Percentiles rank a stretch among this genome's conserved stretches.
These are phyloP conservation scores for Heritiera fomes DNA, from an alignment of 345 rosid genomes.

Conservation along the genomic window DNA sequence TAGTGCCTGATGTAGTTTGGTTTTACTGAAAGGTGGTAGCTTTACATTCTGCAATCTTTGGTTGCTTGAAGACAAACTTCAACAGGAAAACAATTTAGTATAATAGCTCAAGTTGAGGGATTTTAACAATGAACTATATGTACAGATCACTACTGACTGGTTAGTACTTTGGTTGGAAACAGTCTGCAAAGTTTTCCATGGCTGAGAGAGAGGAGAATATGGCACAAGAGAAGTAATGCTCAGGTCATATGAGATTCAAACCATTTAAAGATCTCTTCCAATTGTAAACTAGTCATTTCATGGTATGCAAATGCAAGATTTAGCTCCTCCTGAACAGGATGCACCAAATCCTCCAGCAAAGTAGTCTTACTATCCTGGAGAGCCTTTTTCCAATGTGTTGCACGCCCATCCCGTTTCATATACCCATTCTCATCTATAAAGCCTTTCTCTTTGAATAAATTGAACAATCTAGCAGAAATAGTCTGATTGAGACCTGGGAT, in stretches of 20 bases:
- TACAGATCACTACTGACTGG: background rate
- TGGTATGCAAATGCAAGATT: conserved; percentile 92
- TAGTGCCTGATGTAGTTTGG: background rate
- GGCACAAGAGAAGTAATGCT: background rate
- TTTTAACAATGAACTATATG: background rate
- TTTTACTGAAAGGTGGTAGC: background rate
- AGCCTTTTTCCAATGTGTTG: conserved; percentile 63
- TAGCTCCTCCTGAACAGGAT: conserved; percentile 81
- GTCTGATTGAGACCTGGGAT: conserved; percentile 53
- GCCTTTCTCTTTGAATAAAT: conserved; percentile 52
- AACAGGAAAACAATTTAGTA: background rate
- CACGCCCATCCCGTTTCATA: conserved; percentile 78
- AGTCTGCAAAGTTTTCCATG: background rate
- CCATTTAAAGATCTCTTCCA: conserved; percentile 83
- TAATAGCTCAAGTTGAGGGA: conserved; percentile 1
- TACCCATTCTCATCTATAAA: conserved; percentile 70
- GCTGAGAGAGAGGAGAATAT: background rate
- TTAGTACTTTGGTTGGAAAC: background rate
- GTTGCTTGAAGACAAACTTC: background rate
- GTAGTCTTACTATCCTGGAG: conserved; percentile 35
- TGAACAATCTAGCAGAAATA: conserved; percentile 55
- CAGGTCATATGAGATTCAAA: conserved; percentile 75
- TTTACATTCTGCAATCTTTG: background rate
- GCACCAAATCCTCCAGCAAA: conserved; percentile 50
- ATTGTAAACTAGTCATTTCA: conserved; percentile 92